phyloP scores from a whole-genome alignment of 352 stramenopile genomes.

The Phytophthora chlamydospora region DNA sequence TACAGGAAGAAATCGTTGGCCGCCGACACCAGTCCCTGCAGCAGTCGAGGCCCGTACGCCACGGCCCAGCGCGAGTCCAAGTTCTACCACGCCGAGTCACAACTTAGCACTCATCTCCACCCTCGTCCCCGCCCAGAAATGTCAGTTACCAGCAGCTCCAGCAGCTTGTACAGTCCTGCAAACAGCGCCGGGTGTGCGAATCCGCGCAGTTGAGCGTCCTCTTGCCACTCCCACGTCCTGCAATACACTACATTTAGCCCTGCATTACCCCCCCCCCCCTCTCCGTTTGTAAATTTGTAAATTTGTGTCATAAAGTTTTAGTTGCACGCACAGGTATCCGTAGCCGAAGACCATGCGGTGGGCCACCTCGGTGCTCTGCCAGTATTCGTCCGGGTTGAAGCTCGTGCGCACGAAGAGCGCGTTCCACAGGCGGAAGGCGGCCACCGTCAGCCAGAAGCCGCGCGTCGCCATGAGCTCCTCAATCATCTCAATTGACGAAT shows the following conservation, averaged over 20 bases:
- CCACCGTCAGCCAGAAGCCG: constrained; percentile 57
- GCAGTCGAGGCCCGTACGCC: constrained; percentile 73
- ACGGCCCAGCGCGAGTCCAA: constrained; percentile 85
- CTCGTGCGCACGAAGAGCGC: constrained; percentile 83
- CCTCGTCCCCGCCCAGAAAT: neutral
- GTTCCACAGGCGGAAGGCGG: constrained; percentile 79
- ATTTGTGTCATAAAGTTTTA: too few relatives aligned
- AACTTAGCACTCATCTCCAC: constrained; percentile 5
- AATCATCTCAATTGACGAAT: constrained; percentile 30
- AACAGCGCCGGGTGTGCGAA: constrained; percentile 84
- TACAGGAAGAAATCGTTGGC: constrained; percentile 81
- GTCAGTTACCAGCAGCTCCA: constrained; percentile 57
- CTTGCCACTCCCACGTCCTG: constrained; percentile 90
- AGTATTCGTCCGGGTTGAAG: constrained; percentile 92
- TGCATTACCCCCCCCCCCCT: too few relatives aligned
- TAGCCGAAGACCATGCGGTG: constrained; percentile 89
- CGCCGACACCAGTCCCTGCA: constrained; percentile 73
- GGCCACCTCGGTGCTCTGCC: constrained; percentile 89
- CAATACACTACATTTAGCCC: neutral
- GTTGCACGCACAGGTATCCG: constrained; percentile 65
- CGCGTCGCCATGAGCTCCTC: constrained; percentile 41
- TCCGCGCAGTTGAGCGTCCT: constrained; percentile 68
- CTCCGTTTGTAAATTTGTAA: too few relatives aligned
- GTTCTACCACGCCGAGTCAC: constrained; percentile 40
- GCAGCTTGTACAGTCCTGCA: constrained; percentile 76